Evolutionary conservation across 2,329 filamentous ascomycete species (phyloP).

Genomic region (Dryadomyces quercus-mongolicae): DNA sequence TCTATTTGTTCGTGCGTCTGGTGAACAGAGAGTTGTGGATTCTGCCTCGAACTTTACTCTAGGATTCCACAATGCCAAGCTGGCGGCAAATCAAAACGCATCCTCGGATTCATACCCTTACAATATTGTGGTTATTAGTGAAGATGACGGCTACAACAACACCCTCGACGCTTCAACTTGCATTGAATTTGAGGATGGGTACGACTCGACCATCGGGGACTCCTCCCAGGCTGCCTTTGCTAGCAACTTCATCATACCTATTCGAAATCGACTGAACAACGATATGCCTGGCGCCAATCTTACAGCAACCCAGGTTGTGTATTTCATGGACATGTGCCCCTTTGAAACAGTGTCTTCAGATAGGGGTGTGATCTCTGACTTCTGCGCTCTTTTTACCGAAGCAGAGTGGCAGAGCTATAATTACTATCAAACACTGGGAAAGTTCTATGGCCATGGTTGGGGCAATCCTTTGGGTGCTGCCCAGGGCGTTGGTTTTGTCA

Average conservation of each 20-base stretch:
- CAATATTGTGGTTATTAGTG: slow-evolving; percentile 52
- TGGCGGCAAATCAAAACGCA: slow-evolving; percentile 14
- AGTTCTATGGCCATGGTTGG: slow-evolving; percentile 69
- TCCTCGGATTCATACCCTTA: slow-evolving; percentile 12
- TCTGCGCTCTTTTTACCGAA: slow-evolving; percentile 63
- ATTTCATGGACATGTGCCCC: slow-evolving; percentile 78
- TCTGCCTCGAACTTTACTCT: slow-evolving; percentile 65
- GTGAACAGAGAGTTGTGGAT: slow-evolving; percentile 23
- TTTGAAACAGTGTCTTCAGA: slow-evolving; percentile 61
- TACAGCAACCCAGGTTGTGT: slow-evolving; percentile 47
- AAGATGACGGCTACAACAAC: slow-evolving; percentile 59
- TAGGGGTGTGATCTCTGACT: slow-evolving; percentile 42
- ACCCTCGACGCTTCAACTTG: slow-evolving; percentile 62
- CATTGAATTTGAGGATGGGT: slow-evolving; percentile 36
- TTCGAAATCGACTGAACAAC: slow-evolving; percentile 55
- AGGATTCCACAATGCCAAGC: slow-evolving; percentile 53
- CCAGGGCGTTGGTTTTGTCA: slow-evolving; percentile 76
- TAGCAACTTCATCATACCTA: slow-evolving; percentile 49
- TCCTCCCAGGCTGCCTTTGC: slow-evolving; percentile 45
- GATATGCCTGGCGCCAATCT: slow-evolving; percentile 58
- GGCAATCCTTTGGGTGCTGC: slow-evolving; percentile 71
- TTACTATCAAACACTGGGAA: slow-evolving; percentile 66
- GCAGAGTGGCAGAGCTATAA: slow-evolving; percentile 67
- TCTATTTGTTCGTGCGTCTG: slow-evolving; percentile 33
- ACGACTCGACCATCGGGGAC: slow-evolving; percentile 39